These are phyloP conservation scores for Boletellus emodensis DNA, from an alignment of 768 basidiomycete genomes.

Conservation along the genomic window DNA sequence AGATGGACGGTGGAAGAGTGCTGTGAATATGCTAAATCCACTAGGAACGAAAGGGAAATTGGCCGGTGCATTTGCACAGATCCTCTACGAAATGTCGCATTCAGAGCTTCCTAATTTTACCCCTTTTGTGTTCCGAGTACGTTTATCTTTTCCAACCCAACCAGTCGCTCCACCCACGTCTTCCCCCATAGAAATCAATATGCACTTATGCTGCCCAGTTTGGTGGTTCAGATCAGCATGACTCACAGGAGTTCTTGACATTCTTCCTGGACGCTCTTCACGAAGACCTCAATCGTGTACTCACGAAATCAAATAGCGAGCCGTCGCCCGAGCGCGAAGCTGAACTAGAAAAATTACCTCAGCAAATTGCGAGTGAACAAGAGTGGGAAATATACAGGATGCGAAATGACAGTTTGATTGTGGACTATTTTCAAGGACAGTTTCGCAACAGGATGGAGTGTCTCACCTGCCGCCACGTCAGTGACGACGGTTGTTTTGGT, in stretches of 20 bases:
- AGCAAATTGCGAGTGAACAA: constrained; percentile 83
- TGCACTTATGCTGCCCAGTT: constrained; percentile 68
- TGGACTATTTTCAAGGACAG: constrained; percentile 97
- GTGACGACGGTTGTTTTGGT: constrained; percentile 12
- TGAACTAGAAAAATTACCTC: constrained; percentile 80
- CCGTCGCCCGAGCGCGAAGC: constrained; percentile 79
- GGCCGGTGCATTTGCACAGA: constrained; percentile 74
- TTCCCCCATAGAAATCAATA: constrained; percentile 47
- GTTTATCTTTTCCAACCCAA: constrained; percentile 29
- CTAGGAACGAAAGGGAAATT: constrained; percentile 85
- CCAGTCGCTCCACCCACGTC: constrained; percentile 10
- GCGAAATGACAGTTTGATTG: constrained; percentile 90
- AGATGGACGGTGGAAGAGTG: constrained; percentile 80
- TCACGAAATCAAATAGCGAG: constrained; percentile 62
- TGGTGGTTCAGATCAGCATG: constrained; percentile 86
- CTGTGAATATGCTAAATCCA: constrained; percentile 81
- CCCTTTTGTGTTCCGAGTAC: constrained; percentile 80
- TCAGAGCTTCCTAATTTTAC: constrained; percentile 79
- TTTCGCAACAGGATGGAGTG: constrained; percentile 89
- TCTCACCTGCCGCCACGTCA: constrained; percentile 82
- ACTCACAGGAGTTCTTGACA: constrained; percentile 95
- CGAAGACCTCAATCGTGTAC: constrained; percentile 81
- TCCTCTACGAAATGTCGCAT: constrained; percentile 85
- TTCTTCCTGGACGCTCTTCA: constrained; percentile 92
- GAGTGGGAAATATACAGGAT: constrained; percentile 91